phyloP scores from a whole-genome alignment of 176 grass and related monocot species.

The Poa annua region DNA sequence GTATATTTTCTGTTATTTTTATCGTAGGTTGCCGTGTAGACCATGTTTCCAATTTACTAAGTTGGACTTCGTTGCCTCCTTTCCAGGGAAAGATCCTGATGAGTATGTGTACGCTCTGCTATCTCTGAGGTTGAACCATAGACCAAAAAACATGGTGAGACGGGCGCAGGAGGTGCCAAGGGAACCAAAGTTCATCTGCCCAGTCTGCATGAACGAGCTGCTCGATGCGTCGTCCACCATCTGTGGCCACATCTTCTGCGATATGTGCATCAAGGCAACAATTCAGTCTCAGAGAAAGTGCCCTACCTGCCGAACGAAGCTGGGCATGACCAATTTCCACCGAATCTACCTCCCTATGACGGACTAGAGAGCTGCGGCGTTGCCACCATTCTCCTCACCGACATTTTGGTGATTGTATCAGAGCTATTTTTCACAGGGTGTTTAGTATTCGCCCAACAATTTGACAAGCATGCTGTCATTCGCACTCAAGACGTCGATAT shows the following conservation, averaged over 20 bases:
- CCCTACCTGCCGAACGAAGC: constrained; percentile 70
- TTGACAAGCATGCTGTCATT: constrained; percentile 27
- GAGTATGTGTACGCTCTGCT: constrained; percentile 48
- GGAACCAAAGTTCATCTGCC: constrained; percentile 64
- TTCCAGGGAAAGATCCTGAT: constrained; percentile 36
- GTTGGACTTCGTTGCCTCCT: neutral
- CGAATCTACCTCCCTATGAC: constrained; percentile 65
- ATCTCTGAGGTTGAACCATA: constrained; percentile 45
- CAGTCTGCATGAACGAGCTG: constrained; percentile 65
- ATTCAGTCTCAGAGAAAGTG: constrained; percentile 65
- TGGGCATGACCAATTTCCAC: constrained; percentile 52
- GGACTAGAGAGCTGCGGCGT: constrained; percentile 10
- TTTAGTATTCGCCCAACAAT: neutral
- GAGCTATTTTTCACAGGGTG: constrained; percentile 18
- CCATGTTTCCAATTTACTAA: constrained; percentile 3
- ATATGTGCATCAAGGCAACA: constrained; percentile 58
- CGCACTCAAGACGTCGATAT: neutral
- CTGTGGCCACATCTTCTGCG: constrained; percentile 94
- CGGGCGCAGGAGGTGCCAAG: constrained; percentile 32
- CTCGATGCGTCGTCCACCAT: constrained; percentile 65
- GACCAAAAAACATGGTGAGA: neutral
- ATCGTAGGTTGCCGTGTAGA: neutral
- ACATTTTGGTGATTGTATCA: constrained; percentile 10
- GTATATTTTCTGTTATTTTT: neutral
- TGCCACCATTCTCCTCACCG: neutral